Base-by-base conservation (phyloP, 305 asterid genomes). In the Plantago lanceolata region DNA sequence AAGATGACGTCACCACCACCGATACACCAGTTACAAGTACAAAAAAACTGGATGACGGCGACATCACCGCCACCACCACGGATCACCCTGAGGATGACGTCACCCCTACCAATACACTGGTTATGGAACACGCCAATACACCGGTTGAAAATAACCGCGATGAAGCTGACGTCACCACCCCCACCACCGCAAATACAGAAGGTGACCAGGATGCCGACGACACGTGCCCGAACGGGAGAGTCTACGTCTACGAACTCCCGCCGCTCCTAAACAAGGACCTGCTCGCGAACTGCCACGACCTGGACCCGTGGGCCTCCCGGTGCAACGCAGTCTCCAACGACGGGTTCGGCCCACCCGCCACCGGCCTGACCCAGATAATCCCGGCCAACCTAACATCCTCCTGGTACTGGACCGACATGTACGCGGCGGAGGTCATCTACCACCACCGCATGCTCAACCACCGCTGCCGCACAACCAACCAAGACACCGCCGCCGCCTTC, bases 221-320 rank as follows among this genome's bases (percentile, higher is more conserved):
- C 20, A 84, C 77, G 11, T 91, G 97, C 61, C 84, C 77, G 57
- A 79, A 81, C 57, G 98, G 98, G 48, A 72, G 79, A 28, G 81
- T 91, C 21, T 91, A 65, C 76, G 87, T 85, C 20, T 91, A 88
- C 84, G 85, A 87, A 19, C 81, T 91, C 0, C 95, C 98, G 0
- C 8, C 88, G 15, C 58, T 73, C 45, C 82, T 86, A 67, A 86
- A 87, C 66, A 67, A 47, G 40, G 96, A 88, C 31, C 63, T 88
- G 59, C 53, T 76, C 8, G 29, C 69, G 57, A 71, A 71, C 14
- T 88, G 96, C 69, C 79, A 84, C 18, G 98, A 88, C 59, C 82
- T 91, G 21, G 79, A 88, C 58, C 86, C 79, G 1, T 91, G 95
- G 92, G 77, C 78, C 45, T 91, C 96, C 88, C 85, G 86, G 33